A percentile compares a stretch with the other conserved stretches of the same genome.
Evolutionary conservation across 345 rosid species (phyloP).

Genomic region (Ailanthus altissimus): DNA sequence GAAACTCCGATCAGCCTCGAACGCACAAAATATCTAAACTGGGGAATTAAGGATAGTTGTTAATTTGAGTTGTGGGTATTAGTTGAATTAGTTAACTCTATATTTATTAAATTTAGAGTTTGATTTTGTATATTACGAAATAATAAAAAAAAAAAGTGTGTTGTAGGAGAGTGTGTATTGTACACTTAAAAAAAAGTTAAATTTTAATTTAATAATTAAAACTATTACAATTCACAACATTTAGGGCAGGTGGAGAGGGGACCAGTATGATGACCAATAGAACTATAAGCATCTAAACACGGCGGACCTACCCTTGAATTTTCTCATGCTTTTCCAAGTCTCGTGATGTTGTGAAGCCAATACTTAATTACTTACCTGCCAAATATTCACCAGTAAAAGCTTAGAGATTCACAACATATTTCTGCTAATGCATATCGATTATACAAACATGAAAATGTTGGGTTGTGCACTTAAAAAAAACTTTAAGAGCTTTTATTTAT

Average conservation of each 20-base stretch:
- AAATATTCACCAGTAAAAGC: background rate
- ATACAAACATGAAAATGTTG: background rate
- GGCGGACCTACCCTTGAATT: conserved; percentile 17
- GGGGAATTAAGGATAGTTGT: background rate
- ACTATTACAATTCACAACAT: background rate
- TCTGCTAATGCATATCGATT: background rate
- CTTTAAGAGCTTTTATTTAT: no score
- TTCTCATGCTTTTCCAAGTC: conserved; percentile 18
- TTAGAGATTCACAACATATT: background rate
- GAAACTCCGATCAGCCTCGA: background rate
- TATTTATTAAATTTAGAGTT: no score
- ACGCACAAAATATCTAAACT: background rate
- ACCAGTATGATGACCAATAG: conserved; percentile 15
- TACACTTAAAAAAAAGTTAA: no score
- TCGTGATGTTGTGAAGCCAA: conserved; percentile 12
- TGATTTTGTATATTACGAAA: no score
- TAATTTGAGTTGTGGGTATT: no score
- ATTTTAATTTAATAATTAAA: background rate
- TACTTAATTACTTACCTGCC: conserved; percentile 7
- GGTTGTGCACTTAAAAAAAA: no score
- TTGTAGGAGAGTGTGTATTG: no score
- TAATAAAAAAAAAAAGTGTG: no score
- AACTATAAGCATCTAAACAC: conserved; percentile 16
- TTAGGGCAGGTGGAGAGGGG: background rate
- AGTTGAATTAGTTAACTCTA: no score